Evolutionary conservation across 2,329 filamentous ascomycete genomes (phyloP).

Genomic region (Apiospora aurea): DNA sequence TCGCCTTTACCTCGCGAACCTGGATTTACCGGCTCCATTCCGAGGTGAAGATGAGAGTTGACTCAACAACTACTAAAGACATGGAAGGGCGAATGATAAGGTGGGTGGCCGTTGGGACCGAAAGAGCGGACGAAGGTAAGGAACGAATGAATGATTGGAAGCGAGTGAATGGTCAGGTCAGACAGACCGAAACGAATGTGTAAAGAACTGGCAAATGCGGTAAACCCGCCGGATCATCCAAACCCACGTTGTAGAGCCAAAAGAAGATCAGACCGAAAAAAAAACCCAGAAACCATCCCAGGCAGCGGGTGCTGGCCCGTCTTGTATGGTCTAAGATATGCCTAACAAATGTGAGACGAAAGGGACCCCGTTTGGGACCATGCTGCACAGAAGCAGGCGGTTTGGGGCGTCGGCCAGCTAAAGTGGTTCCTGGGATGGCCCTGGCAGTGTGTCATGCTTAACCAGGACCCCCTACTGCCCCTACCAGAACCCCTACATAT

Average conservation of each 20-base stretch:
- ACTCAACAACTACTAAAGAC: slow-evolving; percentile 18
- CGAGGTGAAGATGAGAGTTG: slow-evolving; percentile 27
- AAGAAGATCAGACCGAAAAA: slow-evolving; percentile 18
- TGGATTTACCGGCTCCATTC: slow-evolving; percentile 38
- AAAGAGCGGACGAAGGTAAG: slow-evolving; percentile 13
- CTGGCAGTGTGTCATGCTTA: slow-evolving; percentile 17
- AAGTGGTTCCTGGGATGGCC: slow-evolving; percentile 1
- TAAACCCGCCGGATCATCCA: slow-evolving; percentile 14
- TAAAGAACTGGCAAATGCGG: slow-evolving; percentile 12
- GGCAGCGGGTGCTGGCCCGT: slow-evolving; percentile 1
- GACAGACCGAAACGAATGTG: slow-evolving; percentile 17
- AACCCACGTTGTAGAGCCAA: slow-evolving; percentile 17
- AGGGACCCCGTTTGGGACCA: slow-evolving; percentile 12
- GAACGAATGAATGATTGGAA: slow-evolving; percentile 19
- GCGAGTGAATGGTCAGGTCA: slow-evolving; percentile 20
- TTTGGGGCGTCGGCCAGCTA: background rate
- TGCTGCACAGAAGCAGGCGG: slow-evolving; percentile 12
- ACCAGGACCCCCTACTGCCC: background rate
- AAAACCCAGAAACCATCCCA: slow-evolving; percentile 7
- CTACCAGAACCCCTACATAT: background rate
- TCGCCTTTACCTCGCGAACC: slow-evolving; percentile 35
- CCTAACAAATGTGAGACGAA: slow-evolving; percentile 17
- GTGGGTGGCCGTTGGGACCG: slow-evolving; percentile 5
- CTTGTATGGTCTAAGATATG: slow-evolving; percentile 22
- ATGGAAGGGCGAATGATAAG: slow-evolving; percentile 9